Evolutionary conservation across 164 flowering plant genomes (phyloP), one percentile per base, ranked within the genome.

Genomic region (Aristolochia californica): DNA sequence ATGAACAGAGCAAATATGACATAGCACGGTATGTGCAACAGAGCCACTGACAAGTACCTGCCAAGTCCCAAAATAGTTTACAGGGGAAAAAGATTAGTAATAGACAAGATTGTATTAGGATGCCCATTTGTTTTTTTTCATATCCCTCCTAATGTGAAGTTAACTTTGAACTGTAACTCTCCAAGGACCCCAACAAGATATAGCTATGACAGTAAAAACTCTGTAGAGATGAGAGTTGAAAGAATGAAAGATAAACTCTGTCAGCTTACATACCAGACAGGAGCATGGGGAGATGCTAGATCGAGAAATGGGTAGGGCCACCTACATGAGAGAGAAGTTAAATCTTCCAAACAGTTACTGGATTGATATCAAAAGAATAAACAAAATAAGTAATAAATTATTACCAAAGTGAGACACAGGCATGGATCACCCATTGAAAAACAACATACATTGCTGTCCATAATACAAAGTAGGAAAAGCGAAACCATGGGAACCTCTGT

Each of bases 401-500:
- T 27, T 84, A 87, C 96, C 85, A 74, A 5, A 78, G 43, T 23
- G 75, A 69, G 56, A 80, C 62, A 59, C 72, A 78, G 28, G 96
- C 89, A 71, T 93, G 98, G 57, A 93, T 61, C 17, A 81, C 48
- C 98, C 98, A 93, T 48, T 87, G 98, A 67, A 89, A 80, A 58
- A 84, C 52, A 22, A 87, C 94, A 45, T 64, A 93, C 12, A 59
- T 49, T 34, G 73, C 62, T 4, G 96, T 93, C 86, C 88, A 93
- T n/a, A 85, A 65, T 57, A 80, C 65, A 72, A 89, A 85, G 74
- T 91, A 91, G 24, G 86, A 80, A 18, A 93, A 77, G 45, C 97
- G 81, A 59, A 89, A 93, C 88, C 88, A 78, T 24, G 91, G 96
- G 50, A 89, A 88, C 9, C 74, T 68, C 94, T 86, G 84, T 21